phyloP scores from a whole-genome alignment of 2,329 filamentous ascomycete genomes.

The Scedosporium minutisporum region DNA sequence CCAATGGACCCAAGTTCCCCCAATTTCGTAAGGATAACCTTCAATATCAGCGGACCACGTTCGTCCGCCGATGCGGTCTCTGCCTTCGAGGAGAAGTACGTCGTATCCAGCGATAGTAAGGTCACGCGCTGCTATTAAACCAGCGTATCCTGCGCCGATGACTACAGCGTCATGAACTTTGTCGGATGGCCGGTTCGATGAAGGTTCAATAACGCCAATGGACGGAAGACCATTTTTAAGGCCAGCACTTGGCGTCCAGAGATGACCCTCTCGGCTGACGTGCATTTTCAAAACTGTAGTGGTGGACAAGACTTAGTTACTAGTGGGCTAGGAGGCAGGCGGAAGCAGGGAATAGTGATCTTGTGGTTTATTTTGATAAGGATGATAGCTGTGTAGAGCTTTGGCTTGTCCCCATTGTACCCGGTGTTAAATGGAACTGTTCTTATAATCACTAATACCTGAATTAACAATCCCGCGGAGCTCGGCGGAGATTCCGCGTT shows the following conservation, averaged over 20 bases:
- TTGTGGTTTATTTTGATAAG: too few species aligned
- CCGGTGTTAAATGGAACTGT: too few species aligned
- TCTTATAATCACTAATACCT: too few species aligned
- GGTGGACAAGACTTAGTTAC: too few species aligned
- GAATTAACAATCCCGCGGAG: too few species aligned
- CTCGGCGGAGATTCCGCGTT: too few species aligned
- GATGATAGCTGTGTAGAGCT: too few species aligned
- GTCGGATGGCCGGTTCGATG: background rate
- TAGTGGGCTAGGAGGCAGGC: too few species aligned
- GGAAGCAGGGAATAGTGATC: too few species aligned
- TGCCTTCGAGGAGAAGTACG: slow-evolving; percentile 34
- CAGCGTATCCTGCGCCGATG: background rate
- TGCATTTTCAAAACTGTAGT: too few species aligned
- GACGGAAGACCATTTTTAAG: background rate
- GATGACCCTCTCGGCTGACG: background rate
- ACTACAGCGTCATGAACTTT: background rate
- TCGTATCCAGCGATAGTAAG: slow-evolving; percentile 17
- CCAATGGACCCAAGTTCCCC: slow-evolving; percentile 39
- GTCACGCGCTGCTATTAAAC: background rate
- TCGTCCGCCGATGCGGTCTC: slow-evolving; percentile 37
- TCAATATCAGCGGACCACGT: slow-evolving; percentile 34
- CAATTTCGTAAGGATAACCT: slow-evolving; percentile 36
- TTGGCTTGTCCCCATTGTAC: too few species aligned
- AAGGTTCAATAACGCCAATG: background rate
- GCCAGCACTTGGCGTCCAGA: background rate